Evolutionary conservation across 1,284 basidiomycete species (phyloP).

Genomic region (Naganishia cerealis): DNA sequence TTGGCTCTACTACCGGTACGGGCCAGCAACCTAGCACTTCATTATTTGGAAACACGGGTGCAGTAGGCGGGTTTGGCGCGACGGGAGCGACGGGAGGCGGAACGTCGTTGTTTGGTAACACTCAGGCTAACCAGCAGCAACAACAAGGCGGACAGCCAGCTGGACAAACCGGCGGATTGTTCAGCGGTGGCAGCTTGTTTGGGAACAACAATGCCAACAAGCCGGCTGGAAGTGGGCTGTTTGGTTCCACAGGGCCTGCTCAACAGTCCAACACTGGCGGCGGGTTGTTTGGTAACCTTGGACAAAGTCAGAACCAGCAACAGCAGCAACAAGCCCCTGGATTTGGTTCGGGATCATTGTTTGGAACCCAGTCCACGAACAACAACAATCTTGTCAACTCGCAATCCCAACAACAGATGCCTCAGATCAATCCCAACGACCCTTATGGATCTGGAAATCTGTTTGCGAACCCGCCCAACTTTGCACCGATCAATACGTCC

Average conservation of each 20-base stretch:
- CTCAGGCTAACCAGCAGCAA: conserved; percentile 28
- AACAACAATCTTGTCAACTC: conserved; percentile 39
- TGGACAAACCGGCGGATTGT: conserved; percentile 47
- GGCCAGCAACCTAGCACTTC: conserved; percentile 14
- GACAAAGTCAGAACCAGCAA: conserved; percentile 34
- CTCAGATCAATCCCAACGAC: conserved; percentile 49
- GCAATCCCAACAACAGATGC: conserved; percentile 31
- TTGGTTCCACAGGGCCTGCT: conserved; percentile 38
- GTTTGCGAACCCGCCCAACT: conserved; percentile 50
- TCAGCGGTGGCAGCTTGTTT: conserved; percentile 42
- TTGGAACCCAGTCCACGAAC: conserved; percentile 40
- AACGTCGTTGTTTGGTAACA: conserved; percentile 32
- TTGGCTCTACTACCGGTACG: conserved; percentile 20
- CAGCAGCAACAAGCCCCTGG: conserved; percentile 30
- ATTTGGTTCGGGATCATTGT: conserved; percentile 41
- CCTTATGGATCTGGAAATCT: conserved; percentile 78
- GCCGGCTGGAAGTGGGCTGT: conserved; percentile 37
- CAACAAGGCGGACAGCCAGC: conserved; percentile 6
- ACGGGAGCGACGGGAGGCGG: conserved; percentile 49
- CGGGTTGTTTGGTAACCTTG: conserved; percentile 43
- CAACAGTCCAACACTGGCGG: conserved; percentile 37
- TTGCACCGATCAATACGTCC: conserved; percentile 48
- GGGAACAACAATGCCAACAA: conserved; percentile 31
- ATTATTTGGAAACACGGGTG: conserved; percentile 30
- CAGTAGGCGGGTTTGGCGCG: conserved; percentile 41